Percentiles rank a stretch among this genome's conserved stretches.
Evolutionary conservation across 257 asterid species (phyloP).

Genomic region (Nicotiana knightiana): DNA sequence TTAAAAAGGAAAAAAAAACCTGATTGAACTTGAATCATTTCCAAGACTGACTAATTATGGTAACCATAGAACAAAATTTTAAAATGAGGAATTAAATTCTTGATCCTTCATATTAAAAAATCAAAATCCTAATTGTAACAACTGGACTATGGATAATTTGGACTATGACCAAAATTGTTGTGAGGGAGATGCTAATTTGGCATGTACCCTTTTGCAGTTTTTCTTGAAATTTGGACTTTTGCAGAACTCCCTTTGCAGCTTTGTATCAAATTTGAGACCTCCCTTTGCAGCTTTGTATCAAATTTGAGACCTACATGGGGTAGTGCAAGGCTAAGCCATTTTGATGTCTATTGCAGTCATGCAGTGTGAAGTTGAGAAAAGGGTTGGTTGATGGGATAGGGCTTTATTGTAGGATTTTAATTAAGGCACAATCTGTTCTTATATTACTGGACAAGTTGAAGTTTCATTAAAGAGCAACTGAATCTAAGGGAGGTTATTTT

Average conservation of each 20-base stretch:
- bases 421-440: not conserved
- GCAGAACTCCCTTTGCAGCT: not conserved
- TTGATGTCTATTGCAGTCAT: not conserved
- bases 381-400: not conserved
- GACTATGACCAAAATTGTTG: not conserved
- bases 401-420: not conserved
- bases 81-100: not conserved
- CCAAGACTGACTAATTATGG: slow-evolving; percentile 1
- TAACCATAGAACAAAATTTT: not conserved
- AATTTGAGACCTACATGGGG: not conserved
- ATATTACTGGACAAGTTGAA: not conserved
- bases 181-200: not conserved
- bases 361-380: not conserved
- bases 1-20: not conserved
- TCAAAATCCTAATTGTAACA: not conserved
- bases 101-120: not conserved
- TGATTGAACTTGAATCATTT: not conserved
- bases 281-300: not conserved
- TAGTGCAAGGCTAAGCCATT: not conserved
- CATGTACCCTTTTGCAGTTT: not conserved
- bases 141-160: not conserved
- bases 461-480: not conserved
- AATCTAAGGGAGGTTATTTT: not conserved
- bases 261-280: not conserved
- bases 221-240: not conserved